These are phyloP conservation scores for Hypericum perforatum DNA, from an alignment of 345 rosid genomes.

Conservation along the genomic window DNA sequence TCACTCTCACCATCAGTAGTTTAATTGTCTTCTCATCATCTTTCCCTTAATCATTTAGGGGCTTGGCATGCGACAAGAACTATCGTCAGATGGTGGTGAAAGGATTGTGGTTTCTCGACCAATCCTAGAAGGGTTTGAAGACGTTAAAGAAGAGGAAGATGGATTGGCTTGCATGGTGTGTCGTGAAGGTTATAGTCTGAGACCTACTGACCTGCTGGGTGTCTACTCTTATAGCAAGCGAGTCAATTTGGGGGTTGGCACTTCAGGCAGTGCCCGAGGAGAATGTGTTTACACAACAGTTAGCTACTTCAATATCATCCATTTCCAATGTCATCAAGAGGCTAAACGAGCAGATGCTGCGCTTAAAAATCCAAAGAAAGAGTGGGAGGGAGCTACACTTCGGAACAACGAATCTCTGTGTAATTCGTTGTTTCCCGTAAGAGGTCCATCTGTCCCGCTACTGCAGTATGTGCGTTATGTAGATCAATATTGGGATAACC, in stretches of 20 bases:
- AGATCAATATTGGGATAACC: conserved; percentile 95
- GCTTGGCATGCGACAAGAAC: conserved; percentile 84
- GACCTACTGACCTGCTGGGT: conserved; percentile 87
- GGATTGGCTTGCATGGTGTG: conserved; percentile 99
- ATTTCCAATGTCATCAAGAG: conserved; percentile 98
- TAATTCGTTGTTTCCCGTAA: conserved; percentile 87
- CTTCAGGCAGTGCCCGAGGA: conserved; percentile 89
- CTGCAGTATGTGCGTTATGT: conserved; percentile 74
- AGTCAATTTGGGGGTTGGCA: conserved; percentile 83
- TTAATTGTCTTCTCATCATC: background rate
- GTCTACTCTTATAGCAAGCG: conserved; percentile 85
- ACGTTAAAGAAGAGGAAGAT: conserved; percentile 93
- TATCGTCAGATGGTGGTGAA: conserved; percentile 84
- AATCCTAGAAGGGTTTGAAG: conserved; percentile 86
- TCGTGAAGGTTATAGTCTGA: conserved; percentile 88
- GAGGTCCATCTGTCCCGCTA: conserved; percentile 75
- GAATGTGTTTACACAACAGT: conserved; percentile 98
- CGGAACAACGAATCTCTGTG: conserved; percentile 95
- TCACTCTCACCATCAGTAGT: background rate
- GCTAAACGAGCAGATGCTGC: conserved; percentile 99
- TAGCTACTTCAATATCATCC: conserved; percentile 85
- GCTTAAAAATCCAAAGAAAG: conserved; percentile 92
- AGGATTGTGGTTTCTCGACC: conserved; percentile 77
- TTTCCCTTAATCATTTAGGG: conserved; percentile 29
- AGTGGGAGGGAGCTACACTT: conserved; percentile 98